These are phyloP conservation scores for Colletotrichum navitas DNA, from an alignment of 2,329 filamentous ascomycete genomes.

Conservation along the genomic window DNA sequence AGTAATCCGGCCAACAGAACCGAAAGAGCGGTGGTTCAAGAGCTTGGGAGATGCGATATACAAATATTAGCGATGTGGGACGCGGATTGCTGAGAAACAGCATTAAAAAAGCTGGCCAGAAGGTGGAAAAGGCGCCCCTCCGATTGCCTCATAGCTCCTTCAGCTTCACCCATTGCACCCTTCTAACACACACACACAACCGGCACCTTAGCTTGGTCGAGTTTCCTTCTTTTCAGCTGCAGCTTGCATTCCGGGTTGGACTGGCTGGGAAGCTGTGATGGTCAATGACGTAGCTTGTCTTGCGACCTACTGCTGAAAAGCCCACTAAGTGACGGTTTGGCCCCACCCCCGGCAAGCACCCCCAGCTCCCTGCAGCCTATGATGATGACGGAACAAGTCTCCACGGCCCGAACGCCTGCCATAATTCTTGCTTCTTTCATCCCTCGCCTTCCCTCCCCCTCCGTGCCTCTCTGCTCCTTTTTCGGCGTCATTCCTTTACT, in stretches of 20 bases:
- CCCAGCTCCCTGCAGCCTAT: slow-evolving; percentile 24
- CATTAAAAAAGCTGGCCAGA: background rate
- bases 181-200: background rate
- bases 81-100: background rate
- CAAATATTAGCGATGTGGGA: slow-evolving; percentile 3
- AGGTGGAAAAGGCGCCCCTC: slow-evolving; percentile 31
- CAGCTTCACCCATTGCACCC: slow-evolving; percentile 23
- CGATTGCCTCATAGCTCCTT: slow-evolving; percentile 42
- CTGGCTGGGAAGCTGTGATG: slow-evolving; percentile 38
- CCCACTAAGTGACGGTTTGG: slow-evolving; percentile 34
- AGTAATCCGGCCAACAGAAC: slow-evolving; percentile 14
- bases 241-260: slow-evolving; percentile 23
- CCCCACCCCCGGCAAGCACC: slow-evolving; percentile 24
- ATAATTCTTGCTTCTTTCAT: background rate
- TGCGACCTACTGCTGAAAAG: slow-evolving; percentile 26
- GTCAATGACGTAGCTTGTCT: slow-evolving; percentile 42
- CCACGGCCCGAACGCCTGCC: slow-evolving; percentile 5
- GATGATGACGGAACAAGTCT: slow-evolving; percentile 37
- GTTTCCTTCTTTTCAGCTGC: slow-evolving; percentile 27
- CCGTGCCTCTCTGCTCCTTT: background rate
- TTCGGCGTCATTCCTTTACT: too few relatives aligned
- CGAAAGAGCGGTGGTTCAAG: slow-evolving; percentile 2
- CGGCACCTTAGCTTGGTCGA: slow-evolving; percentile 3
- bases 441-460: background rate
- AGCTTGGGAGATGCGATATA: slow-evolving; percentile 27